phyloP scores from a whole-genome alignment of 140 eudicot species.

The Cichorium intybus region DNA sequence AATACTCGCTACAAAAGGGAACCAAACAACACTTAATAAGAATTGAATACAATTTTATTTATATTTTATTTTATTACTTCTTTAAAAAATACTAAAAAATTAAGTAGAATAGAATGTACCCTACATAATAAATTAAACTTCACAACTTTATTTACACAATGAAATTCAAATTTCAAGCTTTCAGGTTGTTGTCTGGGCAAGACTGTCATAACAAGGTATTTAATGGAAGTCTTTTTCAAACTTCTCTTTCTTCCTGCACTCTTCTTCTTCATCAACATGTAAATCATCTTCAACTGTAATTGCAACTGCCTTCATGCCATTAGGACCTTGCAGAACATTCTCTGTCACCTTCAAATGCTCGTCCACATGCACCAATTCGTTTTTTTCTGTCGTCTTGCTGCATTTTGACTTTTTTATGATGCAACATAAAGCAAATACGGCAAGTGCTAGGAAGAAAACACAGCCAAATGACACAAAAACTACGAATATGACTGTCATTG shows the following conservation, averaged over 20 bases:
- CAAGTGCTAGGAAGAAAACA: slow-evolving; percentile 55
- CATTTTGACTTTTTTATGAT: slow-evolving; percentile 49
- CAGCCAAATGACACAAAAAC: slow-evolving; percentile 70
- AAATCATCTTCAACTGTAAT: slow-evolving; percentile 59
- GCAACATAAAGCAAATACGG: slow-evolving; percentile 59
- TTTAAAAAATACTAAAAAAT: too few relatives aligned
- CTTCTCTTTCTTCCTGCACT: slow-evolving; percentile 41
- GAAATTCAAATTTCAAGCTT: slow-evolving; percentile 21
- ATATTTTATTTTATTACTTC: too few relatives aligned
- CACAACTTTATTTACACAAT: slow-evolving; percentile 18
- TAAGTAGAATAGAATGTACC: too few relatives aligned
- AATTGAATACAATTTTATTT: too few relatives aligned
- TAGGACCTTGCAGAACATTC: slow-evolving; percentile 54
- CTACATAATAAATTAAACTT: slow-evolving; percentile 4
- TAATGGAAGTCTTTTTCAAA: slow-evolving; percentile 25
- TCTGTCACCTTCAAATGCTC: slow-evolving; percentile 59
- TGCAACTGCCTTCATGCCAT: slow-evolving; percentile 53
- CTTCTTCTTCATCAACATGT: slow-evolving; percentile 56
- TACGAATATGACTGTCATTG: slow-evolving; percentile 44
- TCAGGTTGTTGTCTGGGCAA: slow-evolving; percentile 6
- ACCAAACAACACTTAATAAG: too few relatives aligned
- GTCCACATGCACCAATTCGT: slow-evolving; percentile 43
- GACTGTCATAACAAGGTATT: not conserved
- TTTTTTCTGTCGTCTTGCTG: slow-evolving; percentile 37
- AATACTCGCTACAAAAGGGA: too few relatives aligned